Percentiles rank a stretch among this genome's conserved stretches.
Conservation (phyloP, 257 asterid species). For the Linaria vulgaris region DNA sequence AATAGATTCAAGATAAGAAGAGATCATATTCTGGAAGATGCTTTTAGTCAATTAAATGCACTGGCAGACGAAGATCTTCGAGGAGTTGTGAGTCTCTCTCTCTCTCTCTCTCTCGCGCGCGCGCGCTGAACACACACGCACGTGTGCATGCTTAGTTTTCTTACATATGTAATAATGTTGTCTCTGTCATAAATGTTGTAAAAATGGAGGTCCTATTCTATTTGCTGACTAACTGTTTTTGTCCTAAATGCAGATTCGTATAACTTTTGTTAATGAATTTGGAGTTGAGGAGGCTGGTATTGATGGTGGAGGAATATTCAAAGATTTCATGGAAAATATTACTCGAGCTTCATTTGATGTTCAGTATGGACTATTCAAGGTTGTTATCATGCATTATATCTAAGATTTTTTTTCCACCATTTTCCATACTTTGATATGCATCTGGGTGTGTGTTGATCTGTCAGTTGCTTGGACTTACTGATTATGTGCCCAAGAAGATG, state of each 20-base stretch:
- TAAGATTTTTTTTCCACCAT: slow-evolving; percentile 12
- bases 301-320: slow-evolving; percentile 99
- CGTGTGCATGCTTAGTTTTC: neutral
- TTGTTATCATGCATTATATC: slow-evolving; percentile 30
- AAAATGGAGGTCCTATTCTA: neutral
- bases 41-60: slow-evolving; percentile 77
- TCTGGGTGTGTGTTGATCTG: slow-evolving; percentile 22
- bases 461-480: slow-evolving; percentile 7
- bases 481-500: neutral
- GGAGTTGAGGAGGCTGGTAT: slow-evolving; percentile 99
- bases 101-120: neutral
- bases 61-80: slow-evolving; percentile 84
- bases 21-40: slow-evolving; percentile 83
- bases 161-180: neutral
- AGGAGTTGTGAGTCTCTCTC: slow-evolving; percentile 60
- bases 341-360: slow-evolving; percentile 89
- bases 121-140: neutral
- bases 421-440: slow-evolving; percentile 24
- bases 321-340: slow-evolving; percentile 97
- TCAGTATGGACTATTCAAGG: slow-evolving; percentile 98
- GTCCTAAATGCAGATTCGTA: slow-evolving; percentile 66
- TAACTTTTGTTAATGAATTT: slow-evolving; percentile 82
- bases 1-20: slow-evolving; percentile 86
- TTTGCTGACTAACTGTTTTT: slow-evolving; percentile 12
- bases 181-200: slow-evolving; percentile 1